Base-by-base conservation (phyloP, 2,329 filamentous ascomycete species). In the Podosphaera fusca region DNA sequence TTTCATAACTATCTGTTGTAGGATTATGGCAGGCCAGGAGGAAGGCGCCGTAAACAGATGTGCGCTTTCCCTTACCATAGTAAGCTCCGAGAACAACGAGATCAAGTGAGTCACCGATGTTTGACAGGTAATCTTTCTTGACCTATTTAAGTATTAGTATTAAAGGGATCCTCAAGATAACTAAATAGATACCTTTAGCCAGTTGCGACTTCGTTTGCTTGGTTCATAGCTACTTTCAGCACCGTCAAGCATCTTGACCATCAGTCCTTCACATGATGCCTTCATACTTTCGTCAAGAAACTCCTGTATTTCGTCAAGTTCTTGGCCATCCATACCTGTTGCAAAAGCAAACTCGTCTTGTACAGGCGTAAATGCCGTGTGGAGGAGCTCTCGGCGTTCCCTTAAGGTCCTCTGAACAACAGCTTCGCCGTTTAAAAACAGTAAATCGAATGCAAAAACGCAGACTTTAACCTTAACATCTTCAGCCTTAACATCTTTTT, bases 191-290 rank as follows among this genome's bases (percentile, higher is more conserved):
- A 85, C 84, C 76, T 98, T 98, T 62, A 98, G 84, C 92, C 92
- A 98, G 67, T 98, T 98, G 59, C 92, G 85, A 70, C 87, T 94
- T 61, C 92, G 84, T 69, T 94, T 95, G 65, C 87, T 94, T 29
- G 92, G 92, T 70, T 96, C 90, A 67, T 98, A 98, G 64, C 86
- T 87, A 63, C 87, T 94, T 70, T 95, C 90, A 5, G 79, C 74
- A 0, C 90, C 92, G 68, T 96, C 90, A 59, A 98, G 72, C 92
- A 98, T 98, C 74, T 98, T 98, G 12, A 98, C 92, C 92, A 98
- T 98, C 56, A 98, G 74, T 9, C 92, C 92, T 73, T 98, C 92
- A 67, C 92, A 98, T 0, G 87, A 94, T 1, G 89, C 87, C 69
- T 95, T 95, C 61, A 98, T 85, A 64, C 86, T 92, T 59, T 96